Base-by-base conservation (phyloP, 805 yeast genomes). In the Cyberlindnera japonica region DNA sequence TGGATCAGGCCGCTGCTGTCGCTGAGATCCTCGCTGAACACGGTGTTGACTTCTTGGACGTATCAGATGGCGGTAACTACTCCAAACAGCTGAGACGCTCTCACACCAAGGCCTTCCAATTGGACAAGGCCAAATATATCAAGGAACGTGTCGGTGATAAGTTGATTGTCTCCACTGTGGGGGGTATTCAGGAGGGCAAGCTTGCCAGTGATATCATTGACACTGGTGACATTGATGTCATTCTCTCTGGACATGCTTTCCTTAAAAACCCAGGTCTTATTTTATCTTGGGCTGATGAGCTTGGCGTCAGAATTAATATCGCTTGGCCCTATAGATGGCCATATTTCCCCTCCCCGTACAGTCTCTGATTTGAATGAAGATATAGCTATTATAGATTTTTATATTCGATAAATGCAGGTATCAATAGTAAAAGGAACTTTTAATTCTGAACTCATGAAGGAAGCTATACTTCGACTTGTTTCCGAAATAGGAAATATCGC, bases 11-110 rank as follows among this genome's bases (percentile, higher is more conserved):
- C 15, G 3, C 66, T 23, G 59, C 61, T 40, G 53, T 75, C 27
- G 65, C 71, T 1, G 61, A 63, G n/a, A 44, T 62, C 7, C 55
- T 74, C 7, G 59, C 61, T 14, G 63, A 66, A 17, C 62, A 57
- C 37, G 79, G 76, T 9, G 66, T 79, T 33, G 77, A 74, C 43
- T 58, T 77, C 14, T 46, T 79, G 26, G 84, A 79, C 51, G 65
- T 72, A 31, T 75, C 81, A 1, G 62, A 77, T 7, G 83, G 81
- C 43, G 79, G 79, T 33, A 68, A 66, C 51, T 60, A 59, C 47
- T 44, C 57, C 31, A 49, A 58, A 31, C 63, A 59, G 42, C 51
- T 43, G 18, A 50, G 66, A 50, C 40, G 53, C 16, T 17, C 22
- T n/a, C 31, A 33, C 5, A 11, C 14, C 14, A 41, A 40, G 3